Conservation (phyloP, 192 early-diverging fungal species). For the Entomortierella parvispora region DNA sequence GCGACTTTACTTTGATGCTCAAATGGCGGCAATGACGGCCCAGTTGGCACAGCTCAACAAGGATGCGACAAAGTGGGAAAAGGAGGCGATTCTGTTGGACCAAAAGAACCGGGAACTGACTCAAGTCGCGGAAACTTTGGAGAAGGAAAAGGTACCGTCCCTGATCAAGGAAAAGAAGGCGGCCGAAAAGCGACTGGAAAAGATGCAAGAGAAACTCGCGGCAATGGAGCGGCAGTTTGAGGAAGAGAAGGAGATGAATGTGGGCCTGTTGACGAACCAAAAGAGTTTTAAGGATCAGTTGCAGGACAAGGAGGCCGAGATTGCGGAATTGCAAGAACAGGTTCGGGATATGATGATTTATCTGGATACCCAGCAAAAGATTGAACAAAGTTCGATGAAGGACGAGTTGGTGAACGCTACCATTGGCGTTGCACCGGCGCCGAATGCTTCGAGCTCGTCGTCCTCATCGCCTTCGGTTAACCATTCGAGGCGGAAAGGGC, state of each 20-base stretch:
- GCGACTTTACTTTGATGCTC: conserved; percentile 83
- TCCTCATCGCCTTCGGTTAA: conserved; percentile 8
- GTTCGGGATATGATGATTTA: conserved; percentile 93
- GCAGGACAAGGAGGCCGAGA: conserved; percentile 63
- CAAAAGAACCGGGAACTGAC: conserved; percentile 36
- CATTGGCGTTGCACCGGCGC: conserved; percentile 15
- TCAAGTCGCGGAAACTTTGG: conserved; percentile 33
- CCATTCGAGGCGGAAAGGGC: conserved; percentile 42
- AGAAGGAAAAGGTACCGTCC: conserved; percentile 50
- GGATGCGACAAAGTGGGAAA: conserved; percentile 39
- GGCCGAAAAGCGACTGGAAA: conserved; percentile 67
- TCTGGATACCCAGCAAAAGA: conserved; percentile 77
- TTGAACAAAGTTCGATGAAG: conserved; percentile 58
- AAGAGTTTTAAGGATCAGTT: conserved; percentile 63
- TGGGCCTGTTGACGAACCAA: conserved; percentile 68
- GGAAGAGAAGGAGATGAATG: conserved; percentile 80
- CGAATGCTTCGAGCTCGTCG: conserved; percentile 1
- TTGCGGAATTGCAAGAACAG: conserved; percentile 84
- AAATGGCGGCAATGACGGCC: conserved; percentile 60
- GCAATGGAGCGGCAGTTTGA: conserved; percentile 65
- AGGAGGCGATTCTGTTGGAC: conserved; percentile 39
- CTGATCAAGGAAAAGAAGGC: conserved; percentile 57
- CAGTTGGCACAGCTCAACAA: conserved; percentile 65
- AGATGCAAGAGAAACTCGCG: conserved; percentile 64
- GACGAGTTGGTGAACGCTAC: conserved; percentile 53